Base-by-base conservation (phyloP, 1,284 basidiomycete species). In the Ceratobasidium sp. region DNA sequence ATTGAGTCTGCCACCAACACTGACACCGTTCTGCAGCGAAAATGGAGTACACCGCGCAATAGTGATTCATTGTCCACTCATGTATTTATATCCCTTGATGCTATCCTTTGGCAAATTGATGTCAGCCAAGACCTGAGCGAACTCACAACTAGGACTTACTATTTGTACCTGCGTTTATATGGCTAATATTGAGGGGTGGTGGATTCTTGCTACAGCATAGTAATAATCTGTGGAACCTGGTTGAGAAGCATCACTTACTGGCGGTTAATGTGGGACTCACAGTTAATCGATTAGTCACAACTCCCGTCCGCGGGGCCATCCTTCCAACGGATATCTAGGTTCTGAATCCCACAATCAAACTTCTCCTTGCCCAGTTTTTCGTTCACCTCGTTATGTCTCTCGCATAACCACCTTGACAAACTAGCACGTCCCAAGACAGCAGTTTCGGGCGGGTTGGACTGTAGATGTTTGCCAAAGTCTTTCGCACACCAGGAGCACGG, bases 361-460 rank as follows among this genome's bases (percentile, higher is more conserved):
- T 67, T 83, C 76, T 88, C 86, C 87, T 97, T 98, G 66, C 96
- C 95, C 67, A 98, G 85, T 83, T 91, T 90, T 81, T 86, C 86
- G 81, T 97, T 98, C 67, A 98, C 95, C 81, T 93, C 92, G 81
- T 98, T 98, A 83, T 98, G 96, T 80, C 93, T 86, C 84, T 93
- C 89, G 82, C 96, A 98, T 79, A 98, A 86, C 96, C 96, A 98
- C 80, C 86, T 85, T 81, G 93, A 94, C 78, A 98, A 84, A 61
- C 86, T 88, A 1, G 84, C 85, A 76, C 94, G 86, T 52, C 90
- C 88, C 79, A 87, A 89, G 22, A 95, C 92, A 44, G 57, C 68
- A 15, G 34, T 68, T 80, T 95, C 91, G 1, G 95, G 95, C 57
- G 93, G 92, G 80, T 89, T 84, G 22, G 80, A 82, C 79, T 87